Percentiles rank a stretch among this genome's conserved stretches.
phyloP scores from a whole-genome alignment of 306 rosid species.

The Quercus engelmannii region DNA sequence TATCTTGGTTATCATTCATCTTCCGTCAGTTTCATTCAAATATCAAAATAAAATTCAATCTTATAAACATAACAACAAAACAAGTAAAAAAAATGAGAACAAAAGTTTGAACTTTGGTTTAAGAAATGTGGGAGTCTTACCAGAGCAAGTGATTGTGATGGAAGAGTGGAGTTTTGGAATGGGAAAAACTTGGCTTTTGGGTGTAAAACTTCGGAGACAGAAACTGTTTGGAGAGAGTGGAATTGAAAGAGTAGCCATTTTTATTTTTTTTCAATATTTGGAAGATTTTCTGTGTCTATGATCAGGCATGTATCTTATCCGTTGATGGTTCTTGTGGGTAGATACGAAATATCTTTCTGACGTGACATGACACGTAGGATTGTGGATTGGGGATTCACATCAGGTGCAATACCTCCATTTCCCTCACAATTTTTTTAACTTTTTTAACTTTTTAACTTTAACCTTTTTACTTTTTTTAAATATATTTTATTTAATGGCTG shows the following conservation, averaged over 20 bases:
- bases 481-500: too few species aligned
- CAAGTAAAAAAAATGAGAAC: neutral
- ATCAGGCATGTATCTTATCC: slow-evolving; percentile 10
- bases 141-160: slow-evolving; percentile 47
- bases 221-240: slow-evolving; percentile 45
- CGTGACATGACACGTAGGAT: slow-evolving; percentile 57
- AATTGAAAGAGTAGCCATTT: slow-evolving; percentile 62
- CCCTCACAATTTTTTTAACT: too few species aligned
- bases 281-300: neutral
- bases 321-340: neutral
- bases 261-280: neutral
- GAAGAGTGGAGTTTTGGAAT: slow-evolving; percentile 11
- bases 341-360: slow-evolving; percentile 27
- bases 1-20: neutral
- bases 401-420: too few species aligned
- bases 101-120: neutral
- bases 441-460: too few species aligned
- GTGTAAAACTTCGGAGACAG: slow-evolving; percentile 26
- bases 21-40: neutral
- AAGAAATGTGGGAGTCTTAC: slow-evolving; percentile 17
- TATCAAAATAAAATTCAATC: neutral
- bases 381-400: too few species aligned
- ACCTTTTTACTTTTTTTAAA: too few species aligned
- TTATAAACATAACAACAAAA: neutral
- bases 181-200: slow-evolving; percentile 33